These are phyloP conservation scores for Alternaria incomplexa DNA, from an alignment of 2,329 filamentous ascomycete genomes.

Conservation along the genomic window DNA sequence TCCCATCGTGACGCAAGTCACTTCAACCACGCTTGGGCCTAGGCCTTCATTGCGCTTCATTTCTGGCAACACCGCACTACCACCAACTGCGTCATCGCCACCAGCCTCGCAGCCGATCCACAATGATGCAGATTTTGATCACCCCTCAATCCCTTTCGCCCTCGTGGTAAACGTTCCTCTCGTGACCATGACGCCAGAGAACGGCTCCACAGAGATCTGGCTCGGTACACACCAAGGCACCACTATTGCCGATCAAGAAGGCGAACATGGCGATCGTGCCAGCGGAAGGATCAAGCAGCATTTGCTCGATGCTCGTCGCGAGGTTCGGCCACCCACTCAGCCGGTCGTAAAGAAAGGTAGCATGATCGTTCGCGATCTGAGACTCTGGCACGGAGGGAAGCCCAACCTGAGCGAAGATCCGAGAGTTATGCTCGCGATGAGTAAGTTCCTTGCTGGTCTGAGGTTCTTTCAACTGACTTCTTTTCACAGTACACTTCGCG, in stretches of 20 bases:
- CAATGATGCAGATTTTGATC: slow-evolving; percentile 44
- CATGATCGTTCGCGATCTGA: slow-evolving; percentile 55
- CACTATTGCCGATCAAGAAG: slow-evolving; percentile 41
- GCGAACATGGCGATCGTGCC: slow-evolving; percentile 49
- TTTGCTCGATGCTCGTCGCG: slow-evolving; percentile 25
- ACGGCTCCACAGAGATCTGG: slow-evolving; percentile 61
- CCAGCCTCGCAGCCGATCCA: slow-evolving; percentile 44
- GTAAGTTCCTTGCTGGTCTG: slow-evolving; percentile 19
- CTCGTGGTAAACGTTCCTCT: slow-evolving; percentile 57
- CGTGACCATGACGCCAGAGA: slow-evolving; percentile 52
- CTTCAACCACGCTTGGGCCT: slow-evolving; percentile 53
- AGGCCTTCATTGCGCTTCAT: slow-evolving; percentile 39
- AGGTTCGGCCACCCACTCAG: slow-evolving; percentile 29
- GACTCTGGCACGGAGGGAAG: slow-evolving; percentile 59
- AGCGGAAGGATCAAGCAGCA: slow-evolving; percentile 38
- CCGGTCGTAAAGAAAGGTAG: slow-evolving; percentile 51
- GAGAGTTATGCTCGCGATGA: slow-evolving; percentile 55
- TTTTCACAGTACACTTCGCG: slow-evolving; percentile 56
- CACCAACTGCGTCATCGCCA: slow-evolving; percentile 51
- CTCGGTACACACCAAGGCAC: slow-evolving; percentile 54
- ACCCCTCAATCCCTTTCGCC: slow-evolving; percentile 51
- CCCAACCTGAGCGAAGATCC: slow-evolving; percentile 53
- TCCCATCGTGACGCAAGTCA: slow-evolving; percentile 62
- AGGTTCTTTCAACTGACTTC: not conserved
- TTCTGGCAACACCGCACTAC: slow-evolving; percentile 49